Percentiles rank a stretch among this genome's conserved stretches.
Evolutionary conservation across 352 stramenopile species (phyloP).

Genomic region (Pythium phragmiticola): DNA sequence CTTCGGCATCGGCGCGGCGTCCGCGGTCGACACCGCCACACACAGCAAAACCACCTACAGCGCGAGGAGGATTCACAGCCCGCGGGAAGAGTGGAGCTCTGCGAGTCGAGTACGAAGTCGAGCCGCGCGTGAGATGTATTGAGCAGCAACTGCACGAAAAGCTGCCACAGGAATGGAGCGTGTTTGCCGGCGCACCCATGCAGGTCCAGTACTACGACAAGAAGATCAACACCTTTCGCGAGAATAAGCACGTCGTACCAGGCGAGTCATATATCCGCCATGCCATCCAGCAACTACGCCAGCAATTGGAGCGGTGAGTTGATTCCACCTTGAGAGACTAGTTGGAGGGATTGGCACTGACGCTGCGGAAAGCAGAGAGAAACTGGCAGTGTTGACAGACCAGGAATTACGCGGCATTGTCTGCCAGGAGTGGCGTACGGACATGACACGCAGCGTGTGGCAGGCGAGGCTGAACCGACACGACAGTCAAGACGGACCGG

Average conservation of each 20-base stretch:
- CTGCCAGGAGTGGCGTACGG: constrained; percentile 60
- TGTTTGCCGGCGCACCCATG: constrained; percentile 49
- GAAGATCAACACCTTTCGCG: constrained; percentile 62
- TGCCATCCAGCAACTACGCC: constrained; percentile 39
- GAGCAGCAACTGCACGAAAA: constrained; percentile 51
- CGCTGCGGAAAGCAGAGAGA: constrained; percentile 7
- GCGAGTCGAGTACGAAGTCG: constrained; percentile 40
- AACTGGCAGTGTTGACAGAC: constrained; percentile 32
- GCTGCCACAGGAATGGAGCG: constrained; percentile 43
- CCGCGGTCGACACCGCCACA: neutral
- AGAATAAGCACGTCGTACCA: constrained; percentile 48
- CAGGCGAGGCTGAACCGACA: constrained; percentile 63
- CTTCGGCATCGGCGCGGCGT: neutral
- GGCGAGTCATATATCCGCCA: constrained; percentile 44
- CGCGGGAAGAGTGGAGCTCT: no score
- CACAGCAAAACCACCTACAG: constrained; percentile 1
- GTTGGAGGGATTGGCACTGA: neutral
- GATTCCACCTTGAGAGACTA: neutral
- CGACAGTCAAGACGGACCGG: constrained; percentile 45
- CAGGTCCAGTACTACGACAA: constrained; percentile 61
- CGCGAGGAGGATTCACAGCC: neutral
- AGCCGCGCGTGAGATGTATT: constrained; percentile 41
- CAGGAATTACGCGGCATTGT: constrained; percentile 50
- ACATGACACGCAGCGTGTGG: constrained; percentile 53
- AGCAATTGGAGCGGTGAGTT: constrained; percentile 39